Evolutionary conservation across 2,329 filamentous ascomycete species (phyloP), one percentile per base, ranked within the genome.

Genomic region (Incumbomyces lentus): DNA sequence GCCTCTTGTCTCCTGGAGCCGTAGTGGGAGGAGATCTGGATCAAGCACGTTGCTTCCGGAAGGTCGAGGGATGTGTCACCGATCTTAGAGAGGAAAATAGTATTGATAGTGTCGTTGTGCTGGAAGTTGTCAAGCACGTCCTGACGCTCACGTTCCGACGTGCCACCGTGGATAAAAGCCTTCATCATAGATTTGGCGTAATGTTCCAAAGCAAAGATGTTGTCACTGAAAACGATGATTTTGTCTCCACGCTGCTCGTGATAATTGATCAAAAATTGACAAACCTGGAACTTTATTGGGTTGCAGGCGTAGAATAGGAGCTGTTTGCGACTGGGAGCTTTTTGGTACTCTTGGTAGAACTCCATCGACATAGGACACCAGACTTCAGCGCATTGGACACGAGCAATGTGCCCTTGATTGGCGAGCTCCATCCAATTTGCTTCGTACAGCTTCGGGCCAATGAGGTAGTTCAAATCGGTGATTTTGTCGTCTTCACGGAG

Each of bases 351-450:
- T 14, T 87, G 83, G 64, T 95, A 96, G 62, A 98, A 98, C 58
- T 98, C 92, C 0, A 89, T 92, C 0, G 92, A 94, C 92, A 98
- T 98, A 2, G 90, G 88, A 61, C 92, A 98, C 92, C 92, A 98
- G 6, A 98, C 92, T 65, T 98, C 92, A 12, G 92, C 92, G 64
- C 92, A 98, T 64, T 98, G 92, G 1, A 98, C 92, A 56, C 87
- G 84, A 31, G 92, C 92, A 63, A 98, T 98, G 61, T 95, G 89
- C 1, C 92, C 92, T 66, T 95, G 88, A 59, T 95, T 86, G 1
- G 90, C 92, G 34, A 98, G 76, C 64, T 98, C 92, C 81, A 96
- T 95, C 92, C 92, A 98, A 64, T 98, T 98, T 22, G 92, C 92
- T 66, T 98, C 92, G 62, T 95, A 98, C 0, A 98, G 73, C 64